phyloP scores from a whole-genome alignment of 306 rosid genomes.

The Fagus sylvatica region DNA sequence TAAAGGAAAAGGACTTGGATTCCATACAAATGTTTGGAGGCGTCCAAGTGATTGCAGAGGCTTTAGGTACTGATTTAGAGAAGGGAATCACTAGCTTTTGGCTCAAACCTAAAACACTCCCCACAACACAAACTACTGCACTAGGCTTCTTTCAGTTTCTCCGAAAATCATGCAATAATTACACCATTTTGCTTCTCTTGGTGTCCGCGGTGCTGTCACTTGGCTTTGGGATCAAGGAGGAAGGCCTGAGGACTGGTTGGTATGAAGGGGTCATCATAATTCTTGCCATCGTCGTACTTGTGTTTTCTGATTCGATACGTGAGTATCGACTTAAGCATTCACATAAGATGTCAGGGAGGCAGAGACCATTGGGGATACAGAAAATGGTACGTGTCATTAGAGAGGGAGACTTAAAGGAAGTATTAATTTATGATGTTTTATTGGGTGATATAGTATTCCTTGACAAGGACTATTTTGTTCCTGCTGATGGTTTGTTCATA shows the following conservation, averaged over 20 bases:
- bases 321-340: slow-evolving; percentile 3
- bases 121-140: not conserved
- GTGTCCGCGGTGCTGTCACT: not conserved
- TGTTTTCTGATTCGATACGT: slow-evolving; percentile 1
- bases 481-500: slow-evolving; percentile 27
- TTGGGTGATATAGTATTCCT: slow-evolving; percentile 11
- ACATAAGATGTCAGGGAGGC: not conserved
- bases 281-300: not conserved
- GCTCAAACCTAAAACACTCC: not conserved
- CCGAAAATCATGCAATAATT: not conserved
- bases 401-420: not conserved
- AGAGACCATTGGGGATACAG: not conserved
- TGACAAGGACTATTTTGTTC: slow-evolving; percentile 4
- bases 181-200: slow-evolving; percentile 7
- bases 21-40: slow-evolving; percentile 21
- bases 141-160: slow-evolving; percentile 10
- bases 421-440: not conserved
- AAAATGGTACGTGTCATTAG: not conserved
- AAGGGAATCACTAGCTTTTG: not conserved
- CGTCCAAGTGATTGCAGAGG: slow-evolving; percentile 11
- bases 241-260: too few species aligned
- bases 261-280: not conserved
- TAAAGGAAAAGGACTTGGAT: not conserved
- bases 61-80: slow-evolving; percentile 13
- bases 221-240: slow-evolving; percentile 24